A percentile compares a stretch with the other conserved stretches of the same genome.
Conservation (phyloP, 768 basidiomycete species). For the Tricholoma saponaceum region DNA sequence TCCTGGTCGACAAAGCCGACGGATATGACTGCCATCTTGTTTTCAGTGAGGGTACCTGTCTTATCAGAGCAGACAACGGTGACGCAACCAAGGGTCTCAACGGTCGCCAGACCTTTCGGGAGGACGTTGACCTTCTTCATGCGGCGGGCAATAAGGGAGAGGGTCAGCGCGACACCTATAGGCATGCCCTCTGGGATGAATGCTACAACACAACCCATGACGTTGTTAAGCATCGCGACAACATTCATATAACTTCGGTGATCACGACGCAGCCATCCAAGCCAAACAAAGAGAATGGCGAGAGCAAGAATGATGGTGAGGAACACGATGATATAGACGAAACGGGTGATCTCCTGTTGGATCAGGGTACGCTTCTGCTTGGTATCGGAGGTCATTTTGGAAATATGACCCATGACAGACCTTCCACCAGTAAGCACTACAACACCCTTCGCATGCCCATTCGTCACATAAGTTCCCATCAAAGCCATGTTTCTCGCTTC, state of each 20-base stretch:
- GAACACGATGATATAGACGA: slow-evolving; percentile 47
- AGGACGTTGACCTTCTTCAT: slow-evolving; percentile 13
- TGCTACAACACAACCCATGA: slow-evolving; percentile 42
- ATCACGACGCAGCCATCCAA: slow-evolving; percentile 36
- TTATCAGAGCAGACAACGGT: slow-evolving; percentile 53
- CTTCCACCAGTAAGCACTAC: slow-evolving; percentile 41
- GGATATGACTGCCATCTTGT: slow-evolving; percentile 53
- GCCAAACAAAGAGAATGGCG: slow-evolving; percentile 38
- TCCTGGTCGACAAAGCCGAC: slow-evolving; percentile 33
- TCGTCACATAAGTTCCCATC: slow-evolving; percentile 37
- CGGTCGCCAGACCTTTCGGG: slow-evolving; percentile 51
- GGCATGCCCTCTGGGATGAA: slow-evolving; percentile 49
- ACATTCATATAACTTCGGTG: slow-evolving; percentile 45
- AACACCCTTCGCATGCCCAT: slow-evolving; percentile 36
- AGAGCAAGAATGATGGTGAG: slow-evolving; percentile 35
- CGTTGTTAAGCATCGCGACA: slow-evolving; percentile 46
- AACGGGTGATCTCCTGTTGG: slow-evolving; percentile 45
- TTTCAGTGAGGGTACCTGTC: slow-evolving; percentile 59
- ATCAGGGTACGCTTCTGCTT: slow-evolving; percentile 45
- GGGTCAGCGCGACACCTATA: slow-evolving; percentile 50
- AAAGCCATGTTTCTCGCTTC: slow-evolving; percentile 47
- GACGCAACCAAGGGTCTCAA: slow-evolving; percentile 64
- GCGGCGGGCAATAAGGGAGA: slow-evolving; percentile 20
- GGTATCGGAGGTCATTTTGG: slow-evolving; percentile 45
- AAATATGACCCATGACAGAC: slow-evolving; percentile 49